Percentiles rank a stretch among this genome's conserved stretches.
Evolutionary conservation across 768 basidiomycete species (phyloP).

Genomic region (Podaxis carcinomalis): DNA sequence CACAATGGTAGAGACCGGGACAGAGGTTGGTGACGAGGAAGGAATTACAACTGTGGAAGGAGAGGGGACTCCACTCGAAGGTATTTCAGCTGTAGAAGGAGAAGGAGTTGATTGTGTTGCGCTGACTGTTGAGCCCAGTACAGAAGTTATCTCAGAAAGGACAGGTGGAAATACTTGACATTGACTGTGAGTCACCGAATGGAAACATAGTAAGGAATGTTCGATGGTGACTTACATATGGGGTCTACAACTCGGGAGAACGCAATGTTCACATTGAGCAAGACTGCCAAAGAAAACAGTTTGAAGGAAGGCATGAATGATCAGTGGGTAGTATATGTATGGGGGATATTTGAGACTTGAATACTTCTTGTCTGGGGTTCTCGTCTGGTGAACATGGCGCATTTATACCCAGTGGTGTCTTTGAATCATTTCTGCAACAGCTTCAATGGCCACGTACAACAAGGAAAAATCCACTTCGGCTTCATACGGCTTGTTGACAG

Average conservation of each 20-base stretch:
- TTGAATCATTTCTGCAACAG: not conserved
- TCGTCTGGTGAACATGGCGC: not conserved
- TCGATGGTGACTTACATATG: not conserved
- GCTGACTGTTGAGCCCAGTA: no score
- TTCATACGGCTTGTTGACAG: not conserved
- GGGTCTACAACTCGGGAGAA: not conserved
- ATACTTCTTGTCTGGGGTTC: not conserved
- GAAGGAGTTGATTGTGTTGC: no score
- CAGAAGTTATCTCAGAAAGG: no score
- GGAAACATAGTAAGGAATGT: not conserved
- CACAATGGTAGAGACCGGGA: no score
- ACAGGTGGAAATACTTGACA: not conserved
- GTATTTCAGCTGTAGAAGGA: no score
- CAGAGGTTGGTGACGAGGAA: no score
- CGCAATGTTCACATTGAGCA: not conserved
- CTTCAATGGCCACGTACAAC: not conserved
- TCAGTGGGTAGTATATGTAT: not conserved
- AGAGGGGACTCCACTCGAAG: no score
- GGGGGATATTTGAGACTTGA: not conserved
- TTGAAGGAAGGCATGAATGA: not conserved
- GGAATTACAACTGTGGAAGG: no score
- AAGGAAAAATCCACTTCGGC: not conserved
- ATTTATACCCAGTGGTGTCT: not conserved
- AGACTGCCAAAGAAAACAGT: not conserved
- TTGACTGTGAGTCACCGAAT: not conserved